phyloP scores from a whole-genome alignment of 2,329 filamentous ascomycete species.

The Passalora sequoiae region DNA sequence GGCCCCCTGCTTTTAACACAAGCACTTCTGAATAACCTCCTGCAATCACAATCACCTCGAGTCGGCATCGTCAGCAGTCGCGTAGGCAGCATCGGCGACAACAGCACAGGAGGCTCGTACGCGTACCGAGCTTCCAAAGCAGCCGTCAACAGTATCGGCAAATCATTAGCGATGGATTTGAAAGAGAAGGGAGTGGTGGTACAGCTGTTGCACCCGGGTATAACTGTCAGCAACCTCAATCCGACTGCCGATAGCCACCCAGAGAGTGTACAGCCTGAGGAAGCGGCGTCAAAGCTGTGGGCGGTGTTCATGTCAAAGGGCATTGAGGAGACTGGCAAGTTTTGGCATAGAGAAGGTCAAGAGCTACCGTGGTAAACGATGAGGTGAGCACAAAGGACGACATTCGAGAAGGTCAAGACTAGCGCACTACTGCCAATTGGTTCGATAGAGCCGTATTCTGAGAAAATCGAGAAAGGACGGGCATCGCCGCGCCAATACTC shows the following conservation, averaged over 20 bases:
- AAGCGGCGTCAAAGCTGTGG: slow-evolving; percentile 44
- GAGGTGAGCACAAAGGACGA: too few relatives aligned
- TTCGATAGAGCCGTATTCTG: too few relatives aligned
- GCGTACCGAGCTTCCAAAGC: slow-evolving; percentile 44
- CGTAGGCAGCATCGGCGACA: slow-evolving; percentile 43
- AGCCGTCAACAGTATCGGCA: slow-evolving; percentile 43
- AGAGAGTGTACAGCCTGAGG: slow-evolving; percentile 43
- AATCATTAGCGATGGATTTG: slow-evolving; percentile 42
- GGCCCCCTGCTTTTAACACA: slow-evolving; percentile 44
- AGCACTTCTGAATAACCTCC: slow-evolving; percentile 41
- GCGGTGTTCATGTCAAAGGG: slow-evolving; percentile 37
- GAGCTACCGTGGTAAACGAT: slow-evolving; percentile 41
- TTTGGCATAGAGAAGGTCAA: slow-evolving; percentile 42
- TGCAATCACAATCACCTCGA: slow-evolving; percentile 29
- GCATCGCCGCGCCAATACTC: too few relatives aligned
- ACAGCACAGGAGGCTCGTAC: slow-evolving; percentile 40
- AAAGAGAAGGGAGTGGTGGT: slow-evolving; percentile 38
- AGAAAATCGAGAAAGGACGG: too few relatives aligned
- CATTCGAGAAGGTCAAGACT: background rate
- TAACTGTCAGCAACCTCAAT: slow-evolving; percentile 38
- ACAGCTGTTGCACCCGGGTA: slow-evolving; percentile 42
- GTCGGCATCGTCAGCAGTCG: slow-evolving; percentile 42
- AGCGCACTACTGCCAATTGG: background rate
- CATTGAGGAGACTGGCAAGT: slow-evolving; percentile 40
- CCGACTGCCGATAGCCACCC: slow-evolving; percentile 20